Base-by-base conservation (phyloP, 805 yeast genomes). In the Diddensiella santjacobensis region DNA sequence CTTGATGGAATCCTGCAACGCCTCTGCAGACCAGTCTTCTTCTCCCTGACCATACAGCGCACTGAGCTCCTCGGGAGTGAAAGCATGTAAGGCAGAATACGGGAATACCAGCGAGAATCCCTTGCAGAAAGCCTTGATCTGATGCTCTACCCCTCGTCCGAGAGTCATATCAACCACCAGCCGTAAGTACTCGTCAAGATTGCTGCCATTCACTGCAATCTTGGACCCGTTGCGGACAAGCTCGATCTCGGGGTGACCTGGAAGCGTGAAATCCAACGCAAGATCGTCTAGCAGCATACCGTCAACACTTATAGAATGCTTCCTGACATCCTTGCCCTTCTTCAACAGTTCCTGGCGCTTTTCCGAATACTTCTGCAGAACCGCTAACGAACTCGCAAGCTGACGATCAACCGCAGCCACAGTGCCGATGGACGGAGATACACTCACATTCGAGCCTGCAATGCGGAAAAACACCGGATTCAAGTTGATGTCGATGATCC, bases 31-130 rank as follows among this genome's bases (percentile, higher is more conserved):
- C 97, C 98, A 93, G 60, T 91, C 97, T 61, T 91, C 98, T 40
- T 81, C 81, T 2, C 79, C 78, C 51, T 79, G 80, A 3, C 98
- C 97, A 57, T 87, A 80, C 33, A 91, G 60, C 18, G 75, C 74
- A 1, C 75, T 78, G 23, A 89, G 70, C 60, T 91, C 98, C n/a
- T 70, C 72, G 0, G 95, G 79, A 0, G 87, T 74, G 57, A 93
- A 84, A 1, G 87, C 76, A 10, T 77, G 61, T 63, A 93, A 71
- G 0, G 95, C 82, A 6, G 76, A 70, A 53, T 82, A 82, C 0
- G 96, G 95, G 64, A 91, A 84, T 0, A 87, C 93, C 47, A 78
- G 76, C 0, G 91, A 79, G 60, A 91, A 90, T 0, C 98, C 99
- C 4, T 74, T 73, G 56, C 79, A 75, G 65, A 93, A 90, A 2